Base-by-base conservation (phyloP, 1,284 basidiomycete species). In the Heimioporus punctisporus region DNA sequence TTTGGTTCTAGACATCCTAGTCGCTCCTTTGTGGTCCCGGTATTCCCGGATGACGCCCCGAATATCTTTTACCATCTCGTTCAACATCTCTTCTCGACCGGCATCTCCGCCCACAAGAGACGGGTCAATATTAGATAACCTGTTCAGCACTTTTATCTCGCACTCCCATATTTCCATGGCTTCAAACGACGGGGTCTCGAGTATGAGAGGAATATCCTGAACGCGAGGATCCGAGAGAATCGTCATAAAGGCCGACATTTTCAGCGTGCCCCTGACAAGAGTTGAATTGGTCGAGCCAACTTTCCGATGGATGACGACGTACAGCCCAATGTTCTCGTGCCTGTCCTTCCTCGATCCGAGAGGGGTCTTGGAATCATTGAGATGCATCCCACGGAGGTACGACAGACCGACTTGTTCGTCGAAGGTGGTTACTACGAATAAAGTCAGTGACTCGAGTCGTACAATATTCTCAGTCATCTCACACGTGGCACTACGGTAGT, bases 291-390 rank as follows among this genome's bases (percentile, higher is more conserved):
- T 25, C 19, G 10, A 34, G n/a, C 2, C 31, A 10, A 11, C 21
- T 30, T 12, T 40, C 21, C 7, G 24, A n/a, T 17, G 15, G 23
- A 24, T 1, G 19, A 49, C 5, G 25, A 52, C 63, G 61, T 62
- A 91, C 87, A 90, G 68, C 17, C 92, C 93, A 43, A 95, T 86
- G 59, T 94, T 95, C 68, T 92, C 87, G 64, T 95, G 93, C 28
- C 91, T 72, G 66, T 95, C 93, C 60, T 84, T 85, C 63, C 83
- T 85, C 24, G 85, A 86, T 2, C 78, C 82, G 8, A 86, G 75
- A 1, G 73, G 74, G 17, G 77, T 79, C 65, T 92, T 92, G 6
- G 89, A 92, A 67, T 95, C 93, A 70, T 96, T 96, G 51, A 95
- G 67, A 67, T 96, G 93, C 79, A 95, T 87, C 1, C 86, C 92